These are phyloP conservation scores for Entomortierella chlamydospora DNA, from an alignment of 192 early-diverging fungal species.

Conservation along the genomic window DNA sequence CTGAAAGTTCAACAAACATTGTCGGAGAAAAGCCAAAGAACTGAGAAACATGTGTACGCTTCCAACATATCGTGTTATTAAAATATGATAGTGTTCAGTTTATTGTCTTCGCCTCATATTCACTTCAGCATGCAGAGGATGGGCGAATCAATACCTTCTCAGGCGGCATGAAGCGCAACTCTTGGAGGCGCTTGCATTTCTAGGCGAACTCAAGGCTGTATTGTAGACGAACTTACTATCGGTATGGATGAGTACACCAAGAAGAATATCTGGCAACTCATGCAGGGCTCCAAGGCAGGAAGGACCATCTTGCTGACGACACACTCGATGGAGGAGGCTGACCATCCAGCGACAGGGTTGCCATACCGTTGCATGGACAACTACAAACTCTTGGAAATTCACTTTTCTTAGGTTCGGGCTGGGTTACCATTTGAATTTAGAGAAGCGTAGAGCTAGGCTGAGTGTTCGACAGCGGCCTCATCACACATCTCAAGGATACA, in stretches of 20 bases:
- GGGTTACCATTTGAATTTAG: constrained; percentile 64
- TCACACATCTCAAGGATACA: background rate
- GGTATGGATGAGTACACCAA: constrained; percentile 68
- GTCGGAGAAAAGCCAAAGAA: too few relatives aligned
- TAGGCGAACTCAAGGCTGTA: constrained; percentile 63
- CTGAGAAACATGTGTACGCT: too few relatives aligned
- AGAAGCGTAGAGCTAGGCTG: constrained; percentile 53
- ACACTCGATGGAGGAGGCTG: constrained; percentile 76
- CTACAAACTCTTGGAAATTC: constrained; percentile 63
- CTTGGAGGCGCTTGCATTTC: constrained; percentile 60
- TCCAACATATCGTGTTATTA: too few relatives aligned
- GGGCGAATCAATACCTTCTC: constrained; percentile 47
- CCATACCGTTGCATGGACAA: constrained; percentile 60
- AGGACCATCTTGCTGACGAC: constrained; percentile 70
- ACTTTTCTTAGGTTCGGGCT: constrained; percentile 67
- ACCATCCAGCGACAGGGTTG: constrained; percentile 59
- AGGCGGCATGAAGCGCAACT: constrained; percentile 72
- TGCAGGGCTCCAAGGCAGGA: constrained; percentile 59
- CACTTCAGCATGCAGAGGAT: too few relatives aligned
- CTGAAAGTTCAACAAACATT: too few relatives aligned
- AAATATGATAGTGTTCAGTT: too few relatives aligned
- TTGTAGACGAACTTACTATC: constrained; percentile 71
- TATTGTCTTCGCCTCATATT: too few relatives aligned
- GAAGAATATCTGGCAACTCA: constrained; percentile 66
- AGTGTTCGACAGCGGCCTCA: constrained; percentile 14